These are phyloP conservation scores for Lobosporangium transversale DNA, from an alignment of 192 early-diverging fungal species.

Conservation along the genomic window DNA sequence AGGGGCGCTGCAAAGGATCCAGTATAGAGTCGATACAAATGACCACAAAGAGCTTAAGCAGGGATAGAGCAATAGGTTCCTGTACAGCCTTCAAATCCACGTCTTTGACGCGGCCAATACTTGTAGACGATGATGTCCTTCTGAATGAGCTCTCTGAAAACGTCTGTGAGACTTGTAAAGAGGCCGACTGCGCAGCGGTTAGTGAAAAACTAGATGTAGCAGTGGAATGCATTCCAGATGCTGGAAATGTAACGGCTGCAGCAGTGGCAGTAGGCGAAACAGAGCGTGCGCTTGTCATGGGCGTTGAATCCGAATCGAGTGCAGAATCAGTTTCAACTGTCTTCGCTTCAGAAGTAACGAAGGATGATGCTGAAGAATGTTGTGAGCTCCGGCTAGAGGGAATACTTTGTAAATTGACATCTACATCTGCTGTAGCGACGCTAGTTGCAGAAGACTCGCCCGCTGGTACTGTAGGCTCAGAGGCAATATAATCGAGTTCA, in stretches of 20 bases:
- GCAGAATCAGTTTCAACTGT: constrained; percentile 24
- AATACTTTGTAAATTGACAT: neutral
- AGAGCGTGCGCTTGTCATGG: constrained; percentile 20
- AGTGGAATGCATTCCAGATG: neutral
- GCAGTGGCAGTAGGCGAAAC: constrained; percentile 13
- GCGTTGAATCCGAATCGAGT: constrained; percentile 16
- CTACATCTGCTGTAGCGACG: constrained; percentile 5
- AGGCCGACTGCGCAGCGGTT: constrained; percentile 23
- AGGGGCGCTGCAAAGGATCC: constrained; percentile 41
- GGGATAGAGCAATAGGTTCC: constrained; percentile 51
- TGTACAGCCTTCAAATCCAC: constrained; percentile 49
- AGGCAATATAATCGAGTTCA: constrained; percentile 59
- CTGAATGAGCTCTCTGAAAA: constrained; percentile 37
- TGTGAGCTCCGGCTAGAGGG: constrained; percentile 15
- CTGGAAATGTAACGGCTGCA: neutral
- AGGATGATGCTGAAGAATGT: constrained; percentile 22
- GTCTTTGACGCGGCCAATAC: constrained; percentile 33
- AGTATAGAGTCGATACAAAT: constrained; percentile 66
- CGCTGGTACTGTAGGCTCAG: constrained; percentile 14
- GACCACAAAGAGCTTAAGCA: constrained; percentile 65
- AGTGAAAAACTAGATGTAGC: constrained; percentile 18
- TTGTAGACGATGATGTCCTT: constrained; percentile 28
- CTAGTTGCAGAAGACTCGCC: constrained; percentile 8
- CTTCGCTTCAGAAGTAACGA: constrained; percentile 16
- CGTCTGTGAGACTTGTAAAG: constrained; percentile 37